Base-by-base conservation (phyloP, 768 basidiomycete genomes). In the Suillus sp. region DNA sequence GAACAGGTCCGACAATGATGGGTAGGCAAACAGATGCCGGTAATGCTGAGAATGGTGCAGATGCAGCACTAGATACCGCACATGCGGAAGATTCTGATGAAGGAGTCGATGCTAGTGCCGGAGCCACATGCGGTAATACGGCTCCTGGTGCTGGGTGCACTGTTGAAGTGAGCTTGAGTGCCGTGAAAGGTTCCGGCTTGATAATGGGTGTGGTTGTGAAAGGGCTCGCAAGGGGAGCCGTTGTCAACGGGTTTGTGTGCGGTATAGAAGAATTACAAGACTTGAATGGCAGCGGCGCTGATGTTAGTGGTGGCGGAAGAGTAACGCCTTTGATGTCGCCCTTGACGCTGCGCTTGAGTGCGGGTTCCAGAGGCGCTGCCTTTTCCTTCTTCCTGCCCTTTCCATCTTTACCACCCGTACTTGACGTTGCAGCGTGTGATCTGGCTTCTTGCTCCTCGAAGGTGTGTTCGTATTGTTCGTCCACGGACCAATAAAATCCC, bases 401-500 rank as follows among this genome's bases (percentile, higher is more conserved):
- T 22, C 75, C 69, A 25, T 80, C 82, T 66, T 79, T 80, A 35
- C 78, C 79, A 51, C 65, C 74, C 66, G 51, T 65, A 56, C 69
- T 22, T 22, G 56, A 45, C 69, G 71, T 20, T 7, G 62, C 57
- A 7, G 68, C 75, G 77, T 68, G 77, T 63, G 69, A 70, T 60
- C 85, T 86, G 25, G 78, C 79, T 64, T 91, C 89, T 69, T 90
- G 89, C 65, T 90, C 89, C 71, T 89, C 86, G 50, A 93, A 84
- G 40, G 80, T 80, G 62, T 86, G 87, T 59, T 87, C 84, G 71
- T 82, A 82, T 61, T 86, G 83, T 50, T 90, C 88, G 70, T 96
- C 95, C 37, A 97, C 81, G 22, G 91, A 90, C 96, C 96, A 98
- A 66, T 95, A 93, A 67, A 89, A 94, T 2, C 95, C 96, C 74